A percentile compares a stretch with the other conserved stretches of the same genome.
These are phyloP conservation scores for Isatis lusitanica DNA, from an alignment of 441 rosid genomes.

Conservation along the genomic window DNA sequence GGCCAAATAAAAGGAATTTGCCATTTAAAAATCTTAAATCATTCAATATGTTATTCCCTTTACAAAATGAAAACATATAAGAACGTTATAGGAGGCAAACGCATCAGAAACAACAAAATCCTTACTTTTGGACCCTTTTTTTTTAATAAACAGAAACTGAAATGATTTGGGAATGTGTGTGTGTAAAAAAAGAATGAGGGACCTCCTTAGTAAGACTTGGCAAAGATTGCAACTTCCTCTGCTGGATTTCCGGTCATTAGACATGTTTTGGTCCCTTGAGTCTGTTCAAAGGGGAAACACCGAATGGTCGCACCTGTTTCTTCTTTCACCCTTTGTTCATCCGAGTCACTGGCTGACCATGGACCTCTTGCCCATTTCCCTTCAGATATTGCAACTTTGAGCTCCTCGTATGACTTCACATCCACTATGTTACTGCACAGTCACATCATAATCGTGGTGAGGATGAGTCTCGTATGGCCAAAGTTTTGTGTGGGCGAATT, in stretches of 20 bases:
- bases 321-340: conserved; percentile 81
- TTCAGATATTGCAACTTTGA: conserved; percentile 62
- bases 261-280: conserved; percentile 60
- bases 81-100: not conserved
- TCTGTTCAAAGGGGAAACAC: conserved; percentile 90
- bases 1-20: not conserved
- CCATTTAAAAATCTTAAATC: not conserved
- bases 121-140: not conserved
- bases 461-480: not conserved
- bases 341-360: conserved; percentile 86
- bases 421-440: conserved; percentile 79
- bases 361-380: conserved; percentile 97
- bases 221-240: conserved; percentile 84
- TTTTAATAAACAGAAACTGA: not conserved
- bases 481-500: not conserved
- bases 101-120: not conserved
- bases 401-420: conserved; percentile 82
- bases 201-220: conserved; percentile 67
- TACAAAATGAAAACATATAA: not conserved
- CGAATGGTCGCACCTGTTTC: conserved; percentile 93
- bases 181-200: not conserved
- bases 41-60: not conserved
- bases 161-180: not conserved
- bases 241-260: conserved; percentile 85
- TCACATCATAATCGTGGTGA: not conserved